Base-by-base conservation (phyloP, 495 filamentous ascomycete genomes). In the Chaetomium tenue region DNA sequence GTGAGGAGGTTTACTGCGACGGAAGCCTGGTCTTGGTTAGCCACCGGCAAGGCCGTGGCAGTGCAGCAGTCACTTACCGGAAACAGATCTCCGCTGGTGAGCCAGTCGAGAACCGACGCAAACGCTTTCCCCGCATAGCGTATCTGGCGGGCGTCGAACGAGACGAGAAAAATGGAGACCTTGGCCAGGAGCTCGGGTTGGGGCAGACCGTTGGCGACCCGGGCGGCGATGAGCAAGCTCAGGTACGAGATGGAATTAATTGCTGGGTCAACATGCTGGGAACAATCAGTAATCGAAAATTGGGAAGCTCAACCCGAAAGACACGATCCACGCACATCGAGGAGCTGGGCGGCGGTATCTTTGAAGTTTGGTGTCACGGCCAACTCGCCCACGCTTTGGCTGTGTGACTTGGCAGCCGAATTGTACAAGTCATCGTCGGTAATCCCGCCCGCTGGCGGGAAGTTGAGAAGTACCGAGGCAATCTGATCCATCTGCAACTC, bases 1-100 rank as follows among this genome's bases (percentile, higher is more conserved):
- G 84, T 76, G 30, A 93, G 78, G 7, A 84, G 76, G 22, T 79
- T 77, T 47, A 91, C 80, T 11, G 86, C 89, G 50, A 86, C 72
- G 3, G 80, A 73, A 13, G 88, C 84, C 89, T 82, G 20, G 11
- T 20, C 11, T 23, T 61, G 2, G 23, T 64, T 25, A 64, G 39
- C 37, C 16, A 42, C 30, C 12, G 46, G n/a, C 26, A 13, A 22
- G 7, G 1, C 6, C 0, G 18, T 3, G 1, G 13, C 18, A 3
- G 9, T 7, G 16, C 12, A 30, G 28, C 26, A 9, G 50, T 37
- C 23, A 56, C 64, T 51, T 71, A 82, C 78, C 51, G 80, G 79
- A 48, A 80, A 72, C 33, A 77, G 39, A 18, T 66, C 62, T 30
- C 70, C 69, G 55, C 39, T 71, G 22, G 57, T 66, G 25, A 74